These are phyloP conservation scores for Hygrophoropsis aurantiaca DNA, from an alignment of 768 basidiomycete genomes.

Conservation along the genomic window DNA sequence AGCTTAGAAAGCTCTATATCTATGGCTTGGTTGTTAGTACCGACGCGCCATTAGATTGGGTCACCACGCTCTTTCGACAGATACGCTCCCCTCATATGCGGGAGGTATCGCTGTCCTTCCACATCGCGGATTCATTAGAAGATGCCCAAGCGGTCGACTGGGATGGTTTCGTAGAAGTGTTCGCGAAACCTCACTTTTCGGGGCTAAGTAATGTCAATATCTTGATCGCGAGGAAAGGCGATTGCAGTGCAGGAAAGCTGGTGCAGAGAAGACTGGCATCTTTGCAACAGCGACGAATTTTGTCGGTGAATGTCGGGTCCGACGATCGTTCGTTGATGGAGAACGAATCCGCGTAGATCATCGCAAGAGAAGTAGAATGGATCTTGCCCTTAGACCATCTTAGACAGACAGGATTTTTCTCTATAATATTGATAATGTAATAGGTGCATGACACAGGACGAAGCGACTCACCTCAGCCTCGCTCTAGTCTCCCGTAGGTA, in stretches of 20 bases:
- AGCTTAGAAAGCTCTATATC: conserved; percentile 28
- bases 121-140: conserved; percentile 27
- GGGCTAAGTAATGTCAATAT: conserved; percentile 24
- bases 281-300: conserved; percentile 24
- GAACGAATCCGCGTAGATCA: too few species aligned
- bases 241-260: conserved; percentile 20
- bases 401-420: too few species aligned
- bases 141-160: conserved; percentile 29
- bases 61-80: conserved; percentile 25
- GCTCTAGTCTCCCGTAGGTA: too few species aligned
- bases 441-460: too few species aligned
- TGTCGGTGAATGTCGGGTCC: conserved; percentile 28
- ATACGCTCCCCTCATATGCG: conserved; percentile 27
- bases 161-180: conserved; percentile 24
- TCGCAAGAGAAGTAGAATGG: too few species aligned
- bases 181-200: conserved; percentile 21
- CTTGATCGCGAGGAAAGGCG: conserved; percentile 30
- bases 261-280: conserved; percentile 20
- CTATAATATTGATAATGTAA: too few species aligned
- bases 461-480: too few species aligned
- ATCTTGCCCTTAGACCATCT: too few species aligned
- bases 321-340: conserved; percentile 19
- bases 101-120: conserved; percentile 27
- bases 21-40: conserved; percentile 32
- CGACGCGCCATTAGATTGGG: conserved; percentile 22